phyloP scores from a whole-genome alignment of 2,329 filamentous ascomycete genomes.

The Mollisia scopiformis region DNA sequence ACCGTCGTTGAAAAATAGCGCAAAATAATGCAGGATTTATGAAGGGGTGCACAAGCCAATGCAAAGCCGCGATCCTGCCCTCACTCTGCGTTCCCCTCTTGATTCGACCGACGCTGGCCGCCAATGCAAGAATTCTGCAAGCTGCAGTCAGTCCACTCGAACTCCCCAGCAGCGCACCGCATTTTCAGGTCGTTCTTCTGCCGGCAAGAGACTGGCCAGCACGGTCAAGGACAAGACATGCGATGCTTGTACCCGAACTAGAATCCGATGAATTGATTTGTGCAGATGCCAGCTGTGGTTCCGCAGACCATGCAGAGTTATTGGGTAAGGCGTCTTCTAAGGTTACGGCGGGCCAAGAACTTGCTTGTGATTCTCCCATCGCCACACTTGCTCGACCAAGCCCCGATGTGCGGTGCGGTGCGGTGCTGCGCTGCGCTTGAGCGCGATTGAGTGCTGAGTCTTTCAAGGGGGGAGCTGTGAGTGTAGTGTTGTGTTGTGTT shows the following conservation, averaged over 20 bases:
- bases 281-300: neutral
- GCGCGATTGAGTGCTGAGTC: conserved; percentile 12
- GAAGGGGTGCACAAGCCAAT: conserved; percentile 10
- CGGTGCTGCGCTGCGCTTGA: conserved; percentile 9
- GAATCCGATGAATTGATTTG: neutral
- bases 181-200: conserved; percentile 7
- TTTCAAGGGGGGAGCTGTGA: conserved; percentile 1
- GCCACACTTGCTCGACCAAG: conserved; percentile 9
- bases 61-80: conserved; percentile 3
- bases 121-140: conserved; percentile 6
- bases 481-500: neutral
- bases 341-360: conserved; percentile 10
- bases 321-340: too few species aligned
- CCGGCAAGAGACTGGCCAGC: conserved; percentile 11
- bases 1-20: neutral
- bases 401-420: conserved; percentile 4
- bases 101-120: conserved; percentile 21
- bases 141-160: conserved; percentile 12
- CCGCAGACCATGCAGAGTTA: conserved; percentile 9
- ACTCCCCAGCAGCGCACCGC: conserved; percentile 1
- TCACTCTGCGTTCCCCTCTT: neutral
- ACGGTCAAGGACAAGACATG: conserved; percentile 5
- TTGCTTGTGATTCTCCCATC: conserved; percentile 20
- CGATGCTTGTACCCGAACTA: neutral
- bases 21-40: conserved; percentile 18